Evolutionary conservation across 2,329 filamentous ascomycete species (phyloP), one percentile per base, ranked within the genome.

Genomic region (Neofusicoccum sp.): DNA sequence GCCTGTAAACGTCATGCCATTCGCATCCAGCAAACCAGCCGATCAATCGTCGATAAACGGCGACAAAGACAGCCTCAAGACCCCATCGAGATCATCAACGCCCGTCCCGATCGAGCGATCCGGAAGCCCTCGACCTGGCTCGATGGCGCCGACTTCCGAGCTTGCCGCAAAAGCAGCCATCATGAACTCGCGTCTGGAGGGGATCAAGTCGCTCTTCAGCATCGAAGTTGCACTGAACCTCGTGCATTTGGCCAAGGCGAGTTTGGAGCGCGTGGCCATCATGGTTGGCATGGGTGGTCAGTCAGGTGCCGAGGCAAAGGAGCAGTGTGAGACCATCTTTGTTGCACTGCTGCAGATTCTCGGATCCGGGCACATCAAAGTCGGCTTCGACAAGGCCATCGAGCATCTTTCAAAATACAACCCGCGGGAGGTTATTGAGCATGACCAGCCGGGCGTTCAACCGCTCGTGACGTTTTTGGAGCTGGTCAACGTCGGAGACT

Each of bases 101-200:
- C 75, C 88, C 78, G 36, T 67, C 39, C 69, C 72, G 11, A 69
- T 67, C 11, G 75, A 76, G 11, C 72, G 77, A 5, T 65, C 76
- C 14, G 67, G 70, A 5, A 79, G 78, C 14, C 76, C 78, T 5
- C 70, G 71, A 5, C 67, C 68, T 43, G 89, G 93, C 74, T 58
- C 54, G 5, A 45, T 58, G 39, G 90, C 89, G 2, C 94, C 94
- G 0, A 96, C 90, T 0, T 91, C 93, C 62, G 95, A 99, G 76
- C 84, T 99, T 34, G 93, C 94, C 39, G 95, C 95, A 50, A 99
- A 99, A 79, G 92, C 94, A n/a, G 94, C 95, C 0, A 89, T 99
- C 58, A 97, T 99, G 92, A 93, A 94, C 63, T 93, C 92, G 8
- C 89, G 93, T 66, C 83, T 99, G 14, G 95, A 98, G 78, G 94